Evolutionary conservation across 805 yeast genomes (phyloP).

Genomic region (Wickerhamiella lipophila): DNA sequence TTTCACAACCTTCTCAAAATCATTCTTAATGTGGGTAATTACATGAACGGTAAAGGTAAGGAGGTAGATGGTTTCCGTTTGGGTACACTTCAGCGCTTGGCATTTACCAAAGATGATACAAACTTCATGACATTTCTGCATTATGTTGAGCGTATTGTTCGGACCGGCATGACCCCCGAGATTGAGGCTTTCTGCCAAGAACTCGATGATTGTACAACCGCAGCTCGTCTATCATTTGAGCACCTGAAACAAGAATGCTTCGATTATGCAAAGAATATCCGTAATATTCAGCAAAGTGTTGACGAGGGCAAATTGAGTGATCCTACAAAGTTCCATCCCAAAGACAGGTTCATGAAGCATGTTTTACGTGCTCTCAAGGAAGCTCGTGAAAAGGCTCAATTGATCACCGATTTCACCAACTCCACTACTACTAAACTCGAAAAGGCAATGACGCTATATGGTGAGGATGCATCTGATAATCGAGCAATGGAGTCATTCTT

Average conservation of each 20-base stretch:
- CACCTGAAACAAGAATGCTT: slow-evolving; percentile 63
- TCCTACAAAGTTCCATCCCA: slow-evolving; percentile 65
- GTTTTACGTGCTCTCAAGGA: slow-evolving; percentile 57
- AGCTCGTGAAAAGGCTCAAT: slow-evolving; percentile 57
- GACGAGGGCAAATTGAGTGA: slow-evolving; percentile 79
- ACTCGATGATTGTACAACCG: slow-evolving; percentile 41
- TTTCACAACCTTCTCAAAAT: slow-evolving; percentile 66
- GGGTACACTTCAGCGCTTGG: slow-evolving; percentile 77
- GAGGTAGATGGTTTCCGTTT: slow-evolving; percentile 89
- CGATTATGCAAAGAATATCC: slow-evolving; percentile 46
- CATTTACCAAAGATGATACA: slow-evolving; percentile 78
- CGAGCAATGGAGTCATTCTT: slow-evolving; percentile 59
- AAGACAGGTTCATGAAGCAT: slow-evolving; percentile 52
- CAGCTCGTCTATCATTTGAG: slow-evolving; percentile 68
- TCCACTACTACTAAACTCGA: slow-evolving; percentile 54
- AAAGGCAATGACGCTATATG: slow-evolving; percentile 66
- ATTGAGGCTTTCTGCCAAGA: slow-evolving; percentile 66
- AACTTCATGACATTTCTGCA: slow-evolving; percentile 83
- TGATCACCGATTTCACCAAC: slow-evolving; percentile 50
- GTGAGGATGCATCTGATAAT: slow-evolving; percentile 73
- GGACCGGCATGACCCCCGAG: slow-evolving; percentile 65
- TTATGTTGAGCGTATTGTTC: slow-evolving; percentile 78
- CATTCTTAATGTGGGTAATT: slow-evolving; percentile 85
- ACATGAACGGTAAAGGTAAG: slow-evolving; percentile 85
- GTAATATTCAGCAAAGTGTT: slow-evolving; percentile 60